Conservation (phyloP, 805 yeast species). For the Scheffersomyces spartinae region DNA sequence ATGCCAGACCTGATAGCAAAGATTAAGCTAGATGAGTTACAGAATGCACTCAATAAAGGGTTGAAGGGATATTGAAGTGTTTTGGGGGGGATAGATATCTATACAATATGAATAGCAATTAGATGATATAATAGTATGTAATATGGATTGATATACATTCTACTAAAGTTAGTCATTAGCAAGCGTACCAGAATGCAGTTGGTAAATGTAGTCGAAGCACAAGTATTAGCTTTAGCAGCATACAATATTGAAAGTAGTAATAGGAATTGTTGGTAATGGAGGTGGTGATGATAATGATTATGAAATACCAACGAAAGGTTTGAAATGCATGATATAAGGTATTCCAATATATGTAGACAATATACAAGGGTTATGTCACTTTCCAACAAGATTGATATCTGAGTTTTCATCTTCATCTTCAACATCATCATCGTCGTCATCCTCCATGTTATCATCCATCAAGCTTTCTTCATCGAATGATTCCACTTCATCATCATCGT, state of each 20-base stretch:
- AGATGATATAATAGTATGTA: no score
- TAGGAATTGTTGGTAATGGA: neutral
- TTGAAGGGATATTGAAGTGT: no score
- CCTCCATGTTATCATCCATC: conserved; percentile 35
- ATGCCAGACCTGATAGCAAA: no score
- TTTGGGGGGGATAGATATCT: no score
- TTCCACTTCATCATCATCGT: no score
- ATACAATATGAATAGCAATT: no score
- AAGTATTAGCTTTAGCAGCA: neutral
- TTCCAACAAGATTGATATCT: conserved; percentile 11
- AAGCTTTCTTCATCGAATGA: conserved; percentile 36
- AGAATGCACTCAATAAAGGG: no score
- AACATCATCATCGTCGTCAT: conserved; percentile 47
- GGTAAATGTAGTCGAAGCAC: no score
- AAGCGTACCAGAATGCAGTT: no score
- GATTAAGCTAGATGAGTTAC: no score
- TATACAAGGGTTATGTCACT: conserved; percentile 1
- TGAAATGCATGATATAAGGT: neutral
- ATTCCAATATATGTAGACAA: conserved; percentile 1
- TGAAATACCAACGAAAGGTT: neutral
- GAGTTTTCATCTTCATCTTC: conserved; percentile 51
- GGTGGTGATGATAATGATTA: neutral
- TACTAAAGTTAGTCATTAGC: no score
- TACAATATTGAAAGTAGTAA: neutral
- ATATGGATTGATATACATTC: no score